These are phyloP conservation scores for Scenedesmus sp. DNA, from an alignment of 163 green algal species.

Conservation along the genomic window DNA sequence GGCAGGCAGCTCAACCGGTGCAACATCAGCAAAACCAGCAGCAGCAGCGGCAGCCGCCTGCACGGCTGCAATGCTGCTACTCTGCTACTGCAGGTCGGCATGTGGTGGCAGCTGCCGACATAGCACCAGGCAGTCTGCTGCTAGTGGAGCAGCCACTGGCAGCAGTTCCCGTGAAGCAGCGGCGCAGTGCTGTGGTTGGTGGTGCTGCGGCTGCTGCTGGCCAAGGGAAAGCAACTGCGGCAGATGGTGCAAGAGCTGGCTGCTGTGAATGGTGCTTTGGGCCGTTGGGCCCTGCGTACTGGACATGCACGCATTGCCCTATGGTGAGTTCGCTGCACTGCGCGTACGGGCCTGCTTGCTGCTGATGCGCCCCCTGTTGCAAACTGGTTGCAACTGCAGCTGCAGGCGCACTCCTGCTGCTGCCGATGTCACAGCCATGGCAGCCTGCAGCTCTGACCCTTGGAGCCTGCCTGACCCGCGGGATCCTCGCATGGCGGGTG, in stretches of 20 bases:
- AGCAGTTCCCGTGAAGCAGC: conserved; percentile 33
- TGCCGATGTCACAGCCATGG: no score
- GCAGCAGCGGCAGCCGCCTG: not conserved
- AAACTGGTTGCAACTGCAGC: no score
- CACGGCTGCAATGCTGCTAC: conserved; percentile 13
- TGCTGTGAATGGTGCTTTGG: conserved; percentile 34
- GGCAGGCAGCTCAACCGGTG: not conserved
- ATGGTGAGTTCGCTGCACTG: no score
- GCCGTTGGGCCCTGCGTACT: not conserved
- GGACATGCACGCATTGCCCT: conserved; percentile 29
- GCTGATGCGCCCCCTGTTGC: no score
- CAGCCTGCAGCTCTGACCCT: no score
- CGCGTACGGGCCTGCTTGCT: no score
- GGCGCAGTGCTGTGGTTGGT: not conserved
- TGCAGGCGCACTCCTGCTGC: no score
- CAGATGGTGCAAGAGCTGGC: not conserved
- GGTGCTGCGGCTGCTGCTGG: not conserved
- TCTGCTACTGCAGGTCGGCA: not conserved
- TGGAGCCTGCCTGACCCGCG: no score
- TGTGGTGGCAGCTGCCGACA: conserved; percentile 7
- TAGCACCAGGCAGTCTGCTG: conserved; percentile 13
- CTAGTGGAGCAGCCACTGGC: conserved; percentile 27
- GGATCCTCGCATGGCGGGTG: no score
- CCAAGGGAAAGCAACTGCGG: not conserved
- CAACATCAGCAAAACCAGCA: not conserved